Percentiles rank a stretch among this genome's conserved stretches.
These are phyloP conservation scores for Malus asiatica DNA, from an alignment of 306 rosid genomes.

Conservation along the genomic window DNA sequence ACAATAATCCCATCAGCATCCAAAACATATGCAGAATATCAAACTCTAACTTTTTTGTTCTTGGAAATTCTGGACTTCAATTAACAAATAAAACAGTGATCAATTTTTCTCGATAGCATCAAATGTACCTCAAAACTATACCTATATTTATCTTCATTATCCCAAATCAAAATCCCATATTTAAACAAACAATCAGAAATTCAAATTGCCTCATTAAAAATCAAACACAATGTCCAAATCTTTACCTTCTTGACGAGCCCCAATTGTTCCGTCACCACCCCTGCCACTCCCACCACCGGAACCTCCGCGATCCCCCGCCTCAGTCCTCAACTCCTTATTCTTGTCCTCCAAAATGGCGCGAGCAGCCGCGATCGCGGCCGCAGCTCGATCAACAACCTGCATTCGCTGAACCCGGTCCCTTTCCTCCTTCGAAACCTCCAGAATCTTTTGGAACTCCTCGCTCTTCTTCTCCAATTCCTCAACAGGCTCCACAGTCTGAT, in stretches of 20 bases:
- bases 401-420: constrained; percentile 71
- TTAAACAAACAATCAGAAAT: not conserved
- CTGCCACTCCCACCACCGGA: not conserved
- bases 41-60: not conserved
- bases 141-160: no score
- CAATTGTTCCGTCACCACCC: not conserved
- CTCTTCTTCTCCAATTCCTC: constrained; percentile 56
- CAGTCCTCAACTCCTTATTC: not conserved
- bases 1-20: not conserved
- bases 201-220: not conserved
- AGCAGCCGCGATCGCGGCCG: constrained; percentile 86
- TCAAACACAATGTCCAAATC: not conserved
- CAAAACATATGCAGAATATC: not conserved
- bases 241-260: constrained; percentile 31
- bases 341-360: constrained; percentile 36
- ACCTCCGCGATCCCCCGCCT: not conserved
- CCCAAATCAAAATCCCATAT: not conserved
- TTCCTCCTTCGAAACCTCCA: constrained; percentile 60
- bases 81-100: no score
- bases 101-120: no score
- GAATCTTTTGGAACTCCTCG: constrained; percentile 64
- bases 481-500: not conserved
- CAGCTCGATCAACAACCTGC: constrained; percentile 87
- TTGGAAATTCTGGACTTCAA: no score
- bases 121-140: no score